Base-by-base conservation (phyloP, 371 early-diverging fungal genomes). In the Fennellomyces sp. region DNA sequence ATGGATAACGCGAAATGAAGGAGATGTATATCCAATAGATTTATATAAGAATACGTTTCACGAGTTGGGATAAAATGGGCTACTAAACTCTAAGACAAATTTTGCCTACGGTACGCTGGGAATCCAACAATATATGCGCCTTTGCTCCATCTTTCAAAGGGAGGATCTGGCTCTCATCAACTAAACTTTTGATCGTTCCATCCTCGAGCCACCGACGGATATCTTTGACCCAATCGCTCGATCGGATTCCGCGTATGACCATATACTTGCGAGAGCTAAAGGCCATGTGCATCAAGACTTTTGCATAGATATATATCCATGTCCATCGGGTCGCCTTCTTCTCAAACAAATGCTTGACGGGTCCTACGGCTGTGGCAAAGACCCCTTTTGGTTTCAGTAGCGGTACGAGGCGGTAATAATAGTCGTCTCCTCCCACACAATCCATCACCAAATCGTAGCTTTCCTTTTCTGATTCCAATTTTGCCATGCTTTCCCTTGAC, bases 401-500 rank as follows among this genome's bases (percentile, higher is more conserved):
- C 21, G 65, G 67, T 17, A 41, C 52, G 19, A 78, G 45, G 2
- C 65, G 23, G 1, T 57, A 58, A 35, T 70, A 81, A 36, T 80
- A 81, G 0, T 66, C 63, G n/a, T 82, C 82, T 6, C 82, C 82
- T 27, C 83, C 85, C 21, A 84, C 85, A 26, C 69, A 66, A 51
- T 84, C 85, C 38, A 78, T 65, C 3, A 84, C 31, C 11, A 76
- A 33, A 55, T 84, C 85, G 52, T 70, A 76, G 4, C 66, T 59
- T 4, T 56, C 45, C 17, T 60, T 60, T 45, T 65, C 61, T 0
- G 15, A 51, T 3, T 19, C 53, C 12, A 64, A 66, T 39, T 28
- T 33, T 4, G 41, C 69, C 29, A 63, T 58, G 41, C 49, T 72
- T 39, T 72, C 72, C 8, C 60, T 23, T 5, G 71, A 60, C 3